Conservation (phyloP, 2,329 filamentous ascomycete genomes). For the Parafenestella ontariensis region DNA sequence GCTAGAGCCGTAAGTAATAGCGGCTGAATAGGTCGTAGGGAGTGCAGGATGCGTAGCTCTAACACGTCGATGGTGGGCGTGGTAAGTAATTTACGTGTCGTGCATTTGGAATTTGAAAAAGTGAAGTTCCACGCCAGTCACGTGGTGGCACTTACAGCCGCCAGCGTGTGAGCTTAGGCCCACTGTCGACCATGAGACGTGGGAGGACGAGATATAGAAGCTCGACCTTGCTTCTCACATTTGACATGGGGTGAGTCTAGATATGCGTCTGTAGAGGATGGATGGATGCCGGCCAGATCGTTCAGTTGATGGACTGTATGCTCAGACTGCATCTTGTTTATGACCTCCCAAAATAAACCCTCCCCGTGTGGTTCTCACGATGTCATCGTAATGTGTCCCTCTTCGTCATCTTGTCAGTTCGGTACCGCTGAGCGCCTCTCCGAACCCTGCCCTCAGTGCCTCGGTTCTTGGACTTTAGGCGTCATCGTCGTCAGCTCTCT, state of each 20-base stretch:
- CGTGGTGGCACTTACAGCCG: slow-evolving; percentile 4
- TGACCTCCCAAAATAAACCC: background rate
- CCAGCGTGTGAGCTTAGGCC: background rate
- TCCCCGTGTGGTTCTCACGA: background rate
- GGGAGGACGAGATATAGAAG: background rate
- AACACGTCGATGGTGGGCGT: slow-evolving; percentile 3
- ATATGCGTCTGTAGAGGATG: background rate
- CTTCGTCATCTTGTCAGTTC: background rate
- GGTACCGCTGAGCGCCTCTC: background rate
- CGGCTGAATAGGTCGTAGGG: slow-evolving; percentile 1
- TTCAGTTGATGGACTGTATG: background rate
- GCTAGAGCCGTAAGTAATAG: slow-evolving; percentile 3
- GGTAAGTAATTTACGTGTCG: slow-evolving; percentile 10
- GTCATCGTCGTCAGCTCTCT: background rate
- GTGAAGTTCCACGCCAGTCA: slow-evolving; percentile 36
- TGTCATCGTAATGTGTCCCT: background rate
- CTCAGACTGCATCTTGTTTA: background rate
- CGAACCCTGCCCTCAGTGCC: background rate
- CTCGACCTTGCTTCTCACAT: background rate
- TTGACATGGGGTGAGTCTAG: background rate
- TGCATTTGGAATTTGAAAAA: slow-evolving; percentile 27
- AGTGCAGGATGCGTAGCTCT: background rate
- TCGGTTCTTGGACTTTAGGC: background rate
- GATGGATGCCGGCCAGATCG: background rate
- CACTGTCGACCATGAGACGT: background rate